Conservation (phyloP, 345 rosid species). For the Corchorus olitorius region DNA sequence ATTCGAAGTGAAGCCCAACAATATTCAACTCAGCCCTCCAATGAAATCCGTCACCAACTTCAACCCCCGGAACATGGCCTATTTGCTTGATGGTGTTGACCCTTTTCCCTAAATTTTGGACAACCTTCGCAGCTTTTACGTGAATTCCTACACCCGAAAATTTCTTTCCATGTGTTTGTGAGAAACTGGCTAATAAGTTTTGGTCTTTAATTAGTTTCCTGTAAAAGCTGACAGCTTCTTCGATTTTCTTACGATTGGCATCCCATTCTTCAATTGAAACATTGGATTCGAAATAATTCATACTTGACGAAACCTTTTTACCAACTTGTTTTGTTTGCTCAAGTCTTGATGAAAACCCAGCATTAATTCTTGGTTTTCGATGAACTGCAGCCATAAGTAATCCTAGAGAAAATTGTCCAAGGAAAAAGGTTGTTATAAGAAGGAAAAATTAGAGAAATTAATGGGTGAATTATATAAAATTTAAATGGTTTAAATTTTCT, state of each 20-base stretch:
- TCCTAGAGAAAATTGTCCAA: neutral
- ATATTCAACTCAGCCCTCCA: constrained; percentile 69
- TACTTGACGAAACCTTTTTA: too few species aligned
- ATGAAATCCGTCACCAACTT: constrained; percentile 73
- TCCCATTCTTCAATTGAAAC: neutral
- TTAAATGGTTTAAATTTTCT: too few species aligned
- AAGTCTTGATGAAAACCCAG: neutral
- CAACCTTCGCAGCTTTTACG: constrained; percentile 49
- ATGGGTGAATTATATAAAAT: too few species aligned
- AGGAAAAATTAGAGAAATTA: too few species aligned
- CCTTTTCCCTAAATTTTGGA: constrained; percentile 41
- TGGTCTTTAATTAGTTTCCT: neutral
- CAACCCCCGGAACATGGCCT: constrained; percentile 71
- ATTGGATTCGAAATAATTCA: neutral
- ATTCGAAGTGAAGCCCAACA: constrained; percentile 67
- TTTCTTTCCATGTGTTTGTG: neutral
- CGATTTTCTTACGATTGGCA: neutral
- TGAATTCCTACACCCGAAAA: constrained; percentile 33
- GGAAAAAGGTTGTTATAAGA: too few species aligned
- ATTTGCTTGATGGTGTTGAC: constrained; percentile 45
- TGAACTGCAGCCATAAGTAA: neutral
- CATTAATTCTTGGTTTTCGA: neutral
- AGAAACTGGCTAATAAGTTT: neutral
- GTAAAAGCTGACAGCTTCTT: neutral
- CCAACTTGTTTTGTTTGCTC: neutral